Conservation (phyloP, 495 filamentous ascomycete species). For the Parachaetomium inaequale region DNA sequence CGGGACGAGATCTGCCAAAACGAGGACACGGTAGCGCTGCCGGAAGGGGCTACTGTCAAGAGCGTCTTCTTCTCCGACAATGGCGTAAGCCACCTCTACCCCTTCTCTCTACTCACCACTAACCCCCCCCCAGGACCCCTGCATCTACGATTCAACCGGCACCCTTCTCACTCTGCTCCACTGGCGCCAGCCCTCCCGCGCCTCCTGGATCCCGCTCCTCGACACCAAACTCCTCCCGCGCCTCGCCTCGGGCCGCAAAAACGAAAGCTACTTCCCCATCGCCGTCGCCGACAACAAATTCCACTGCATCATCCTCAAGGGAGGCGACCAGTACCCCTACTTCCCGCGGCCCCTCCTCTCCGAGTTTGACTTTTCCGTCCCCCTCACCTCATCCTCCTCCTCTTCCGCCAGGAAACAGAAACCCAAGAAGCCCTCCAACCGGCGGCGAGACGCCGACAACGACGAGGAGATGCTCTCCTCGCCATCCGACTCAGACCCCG, state of each 20-base stretch:
- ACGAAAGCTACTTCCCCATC: conserved; percentile 92
- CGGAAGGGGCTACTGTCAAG: conserved; percentile 63
- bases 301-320: conserved; percentile 98
- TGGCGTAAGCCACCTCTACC: conserved; percentile 53
- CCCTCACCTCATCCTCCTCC: conserved; percentile 56
- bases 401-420: conserved; percentile 32
- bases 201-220: conserved; percentile 85
- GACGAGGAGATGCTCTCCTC: conserved; percentile 32
- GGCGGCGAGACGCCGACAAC: conserved; percentile 23
- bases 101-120: conserved; percentile 8
- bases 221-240: conserved; percentile 83
- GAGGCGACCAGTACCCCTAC: conserved; percentile 87
- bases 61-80: conserved; percentile 88
- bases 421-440: conserved; percentile 36
- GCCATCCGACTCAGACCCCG: conserved; percentile 12
- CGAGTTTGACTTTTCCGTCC: conserved; percentile 90
- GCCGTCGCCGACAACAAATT: conserved; percentile 90
- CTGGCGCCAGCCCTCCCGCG: conserved; percentile 81
- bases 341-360: conserved; percentile 88
- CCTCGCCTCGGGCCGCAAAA: conserved; percentile 74
- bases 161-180: conserved; percentile 82
- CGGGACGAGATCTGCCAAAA: conserved; percentile 88
- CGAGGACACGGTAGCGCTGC: conserved; percentile 83
- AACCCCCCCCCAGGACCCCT: conserved; percentile 64
- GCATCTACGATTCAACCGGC: conserved; percentile 87